Percentiles rank a stretch among this genome's conserved stretches.
phyloP scores from a whole-genome alignment of 371 early-diverging fungal species.

The Mortierella sp. region DNA sequence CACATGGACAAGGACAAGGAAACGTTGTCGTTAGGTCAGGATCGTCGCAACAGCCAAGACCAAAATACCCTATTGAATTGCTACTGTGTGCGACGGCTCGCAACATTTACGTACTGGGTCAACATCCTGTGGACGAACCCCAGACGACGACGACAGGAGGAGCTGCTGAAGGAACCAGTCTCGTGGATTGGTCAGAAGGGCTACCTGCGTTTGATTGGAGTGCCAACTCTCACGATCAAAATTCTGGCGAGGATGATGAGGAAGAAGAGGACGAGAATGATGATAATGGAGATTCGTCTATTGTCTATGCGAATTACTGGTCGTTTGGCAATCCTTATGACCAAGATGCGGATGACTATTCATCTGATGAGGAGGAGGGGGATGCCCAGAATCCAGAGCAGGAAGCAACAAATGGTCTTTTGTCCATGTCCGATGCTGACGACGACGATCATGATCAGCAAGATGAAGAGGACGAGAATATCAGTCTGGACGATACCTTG shows the following conservation, averaged over 20 bases:
- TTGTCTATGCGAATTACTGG: too few relatives aligned
- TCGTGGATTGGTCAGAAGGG: too few relatives aligned
- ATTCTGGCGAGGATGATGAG: constrained; percentile 5
- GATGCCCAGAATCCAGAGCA: too few relatives aligned
- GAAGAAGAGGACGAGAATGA: constrained; percentile 9
- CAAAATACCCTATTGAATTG: constrained; percentile 21
- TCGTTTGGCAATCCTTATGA: too few relatives aligned
- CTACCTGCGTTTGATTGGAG: too few relatives aligned
- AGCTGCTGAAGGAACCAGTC: too few relatives aligned
- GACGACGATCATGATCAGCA: constrained; percentile 11
- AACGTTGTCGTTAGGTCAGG: background rate
- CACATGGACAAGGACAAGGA: background rate
- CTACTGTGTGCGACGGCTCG: constrained; percentile 34
- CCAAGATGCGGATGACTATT: constrained; percentile 20
- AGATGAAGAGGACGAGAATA: constrained; percentile 1
- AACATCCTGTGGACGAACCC: constrained; percentile 1
- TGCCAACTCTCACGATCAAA: too few relatives aligned
- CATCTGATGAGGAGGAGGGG: background rate
- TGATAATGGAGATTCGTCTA: constrained; percentile 17
- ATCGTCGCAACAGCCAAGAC: background rate
- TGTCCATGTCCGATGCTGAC: background rate
- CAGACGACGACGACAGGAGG: too few relatives aligned
- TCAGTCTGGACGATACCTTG: background rate
- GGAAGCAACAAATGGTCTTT: too few relatives aligned
- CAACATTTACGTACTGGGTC: constrained; percentile 39